A percentile compares a stretch with the other conserved stretches of the same genome.
These are phyloP conservation scores for Termitomyces sp. DNA, from an alignment of 768 basidiomycete species.

Conservation along the genomic window DNA sequence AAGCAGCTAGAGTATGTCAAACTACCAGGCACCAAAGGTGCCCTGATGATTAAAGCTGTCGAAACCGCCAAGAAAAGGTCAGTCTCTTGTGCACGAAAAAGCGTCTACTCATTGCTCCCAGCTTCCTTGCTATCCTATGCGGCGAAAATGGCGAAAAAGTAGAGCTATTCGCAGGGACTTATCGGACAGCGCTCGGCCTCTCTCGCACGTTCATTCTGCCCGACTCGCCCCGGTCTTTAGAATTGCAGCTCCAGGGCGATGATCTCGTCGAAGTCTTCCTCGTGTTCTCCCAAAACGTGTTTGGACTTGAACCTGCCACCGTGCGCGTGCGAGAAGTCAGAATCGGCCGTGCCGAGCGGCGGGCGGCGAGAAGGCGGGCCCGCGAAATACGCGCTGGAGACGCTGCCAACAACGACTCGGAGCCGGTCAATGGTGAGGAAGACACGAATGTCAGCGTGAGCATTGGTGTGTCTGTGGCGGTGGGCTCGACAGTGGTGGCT, in stretches of 20 bases:
- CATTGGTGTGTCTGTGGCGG: conserved; percentile 53
- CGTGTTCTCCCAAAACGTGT: conserved; percentile 88
- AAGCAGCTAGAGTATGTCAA: conserved; percentile 90
- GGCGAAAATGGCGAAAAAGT: conserved; percentile 92
- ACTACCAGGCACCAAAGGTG: conserved; percentile 85
- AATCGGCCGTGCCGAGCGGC: conserved; percentile 81
- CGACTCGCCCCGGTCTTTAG: conserved; percentile 83
- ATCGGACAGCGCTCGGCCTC: conserved; percentile 81
- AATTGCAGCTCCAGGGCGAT: conserved; percentile 86
- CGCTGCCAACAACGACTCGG: conserved; percentile 37
- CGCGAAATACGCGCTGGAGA: conserved; percentile 60
- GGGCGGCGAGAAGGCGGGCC: conserved; percentile 77
- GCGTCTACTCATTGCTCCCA: conserved; percentile 20
- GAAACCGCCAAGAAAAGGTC: conserved; percentile 89
- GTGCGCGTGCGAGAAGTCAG: conserved; percentile 92
- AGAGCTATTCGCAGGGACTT: conserved; percentile 89
- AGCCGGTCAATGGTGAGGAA: conserved; percentile 40
- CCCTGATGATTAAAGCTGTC: conserved; percentile 78
- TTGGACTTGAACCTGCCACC: conserved; percentile 88
- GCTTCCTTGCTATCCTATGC: conserved; percentile 89
- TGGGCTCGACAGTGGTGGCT: conserved; percentile 28
- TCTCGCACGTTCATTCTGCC: conserved; percentile 93
- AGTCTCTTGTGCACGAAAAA: conserved; percentile 6
- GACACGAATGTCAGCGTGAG: conserved; percentile 56
- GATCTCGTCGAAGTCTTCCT: conserved; percentile 90